Evolutionary conservation across 163 green algal species (phyloP), one percentile per base, ranked within the genome.

Genomic region (Scenedesmus sp.): DNA sequence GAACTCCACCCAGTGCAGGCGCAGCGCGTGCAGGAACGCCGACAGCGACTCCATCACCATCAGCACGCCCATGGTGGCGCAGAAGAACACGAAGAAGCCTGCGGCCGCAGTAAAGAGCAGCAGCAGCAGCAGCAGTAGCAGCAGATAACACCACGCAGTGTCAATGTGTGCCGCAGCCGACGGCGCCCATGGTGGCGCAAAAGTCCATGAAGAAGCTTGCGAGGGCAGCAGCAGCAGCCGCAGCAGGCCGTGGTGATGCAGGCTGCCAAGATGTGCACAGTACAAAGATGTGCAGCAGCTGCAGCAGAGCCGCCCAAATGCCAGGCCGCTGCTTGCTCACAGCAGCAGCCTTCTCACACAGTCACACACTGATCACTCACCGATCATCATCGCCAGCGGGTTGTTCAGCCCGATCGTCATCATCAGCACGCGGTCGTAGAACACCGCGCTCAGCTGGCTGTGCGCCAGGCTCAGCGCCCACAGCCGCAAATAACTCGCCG

Each of bases 1-100:
- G 95, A 98, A 99, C 94, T 99, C 97, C 34, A 99, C 98, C 98
- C 98, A 99, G 96, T 99, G 98, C 87, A 99, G 96, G 73, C 98
- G 96, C 89, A 99, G 95, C 1, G 98, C 98, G 92, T 99, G 98
- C 79, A 99, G 96, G 95, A 99, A 99, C 79, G 98, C 98, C 18
- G 95, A 98, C 55, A 99, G 96, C 13, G 95, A 97, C 95, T 99
- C 98, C 98, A 99, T 99, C 15, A 99, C 94, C 97, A 99, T 99
- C 73, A 99, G 95, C 94, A 99, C 98, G 60, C 97, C 98, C 91
- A 99, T 91, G 1, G 98, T 99, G 54, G 97, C 98, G 15, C 95
- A 95, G 13, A 96, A 93, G 93, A 99, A 99, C 46, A 99, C 96
- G 88, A 97, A 98, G 94, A 99, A 99, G 18, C 96, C 98, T 96